Conservation (phyloP, 108 stramenopile genomes). For the Cyclostephanos invisitatus region DNA sequence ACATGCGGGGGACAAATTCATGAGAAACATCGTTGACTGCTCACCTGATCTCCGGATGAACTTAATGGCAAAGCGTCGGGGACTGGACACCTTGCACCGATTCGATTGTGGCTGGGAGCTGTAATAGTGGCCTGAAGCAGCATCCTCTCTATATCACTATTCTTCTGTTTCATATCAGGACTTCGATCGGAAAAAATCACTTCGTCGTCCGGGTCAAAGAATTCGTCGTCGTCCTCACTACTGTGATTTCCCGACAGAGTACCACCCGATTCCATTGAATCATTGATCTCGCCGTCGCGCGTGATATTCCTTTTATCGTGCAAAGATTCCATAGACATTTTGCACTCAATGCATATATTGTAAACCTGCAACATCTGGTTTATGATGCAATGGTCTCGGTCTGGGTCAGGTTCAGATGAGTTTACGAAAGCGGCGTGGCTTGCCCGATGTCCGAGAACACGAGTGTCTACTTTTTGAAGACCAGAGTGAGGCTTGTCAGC, state of each 20-base stretch:
- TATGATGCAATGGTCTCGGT: slow-evolving; percentile 73
- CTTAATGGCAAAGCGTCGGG: slow-evolving; percentile 43
- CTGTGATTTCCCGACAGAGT: slow-evolving; percentile 4
- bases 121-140: slow-evolving; percentile 22
- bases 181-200: slow-evolving; percentile 26
- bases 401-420: slow-evolving; percentile 70
- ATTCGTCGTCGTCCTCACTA: slow-evolving; percentile 41
- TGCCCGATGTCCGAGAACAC: slow-evolving; percentile 52
- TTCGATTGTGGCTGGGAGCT: slow-evolving; percentile 37
- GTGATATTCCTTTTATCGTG: slow-evolving; percentile 12
- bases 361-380: slow-evolving; percentile 80
- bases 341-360: slow-evolving; percentile 79
- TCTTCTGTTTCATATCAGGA: slow-evolving; percentile 18
- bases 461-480: slow-evolving; percentile 18
- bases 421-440: slow-evolving; percentile 53
- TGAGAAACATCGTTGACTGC: neutral
- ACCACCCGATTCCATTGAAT: slow-evolving; percentile 18
- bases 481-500: slow-evolving; percentile 15
- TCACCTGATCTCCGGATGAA: slow-evolving; percentile 63
- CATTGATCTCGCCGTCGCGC: neutral
- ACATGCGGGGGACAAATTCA: neutral
- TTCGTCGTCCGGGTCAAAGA: slow-evolving; percentile 41
- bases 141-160: slow-evolving; percentile 38
- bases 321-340: slow-evolving; percentile 57
- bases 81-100: slow-evolving; percentile 83